These are phyloP conservation scores for Rachicladosporium sp. DNA, from an alignment of 2,329 filamentous ascomycete genomes.

Conservation along the genomic window DNA sequence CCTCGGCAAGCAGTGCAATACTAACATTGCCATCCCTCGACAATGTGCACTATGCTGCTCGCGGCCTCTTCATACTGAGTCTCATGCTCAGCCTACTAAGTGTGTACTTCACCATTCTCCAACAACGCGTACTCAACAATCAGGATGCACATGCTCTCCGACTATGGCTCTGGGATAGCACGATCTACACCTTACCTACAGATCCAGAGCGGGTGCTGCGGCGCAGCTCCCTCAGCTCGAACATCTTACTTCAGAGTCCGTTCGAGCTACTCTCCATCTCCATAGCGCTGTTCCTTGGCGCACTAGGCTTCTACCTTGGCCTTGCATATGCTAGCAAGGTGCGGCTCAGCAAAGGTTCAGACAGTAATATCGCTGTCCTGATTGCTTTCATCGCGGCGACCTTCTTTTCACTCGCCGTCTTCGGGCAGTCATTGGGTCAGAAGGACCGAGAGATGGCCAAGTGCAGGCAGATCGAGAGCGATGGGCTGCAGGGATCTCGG, in stretches of 20 bases:
- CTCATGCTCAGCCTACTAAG: conserved; percentile 8
- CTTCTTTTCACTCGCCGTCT: conserved; percentile 6
- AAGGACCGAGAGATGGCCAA: conserved; percentile 5
- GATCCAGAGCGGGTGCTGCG: background rate
- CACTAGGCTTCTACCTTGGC: conserved; percentile 6
- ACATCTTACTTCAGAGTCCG: conserved; percentile 6
- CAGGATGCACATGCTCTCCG: conserved; percentile 5
- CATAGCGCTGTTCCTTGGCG: conserved; percentile 6
- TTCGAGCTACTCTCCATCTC: conserved; percentile 8
- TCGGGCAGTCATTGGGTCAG: conserved; percentile 7
- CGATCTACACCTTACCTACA: background rate
- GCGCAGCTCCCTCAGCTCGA: conserved; percentile 6
- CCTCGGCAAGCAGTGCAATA: conserved; percentile 1
- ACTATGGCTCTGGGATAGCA: conserved; percentile 7
- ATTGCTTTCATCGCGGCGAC: conserved; percentile 6
- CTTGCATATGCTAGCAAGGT: conserved; percentile 6
- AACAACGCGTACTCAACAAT: conserved; percentile 6
- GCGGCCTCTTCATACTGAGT: conserved; percentile 8
- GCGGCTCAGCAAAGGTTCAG: conserved; percentile 5
- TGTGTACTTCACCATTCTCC: conserved; percentile 9
- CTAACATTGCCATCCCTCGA: conserved; percentile 3
- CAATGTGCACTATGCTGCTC: conserved; percentile 8
- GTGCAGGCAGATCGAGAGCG: conserved; percentile 1
- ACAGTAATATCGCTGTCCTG: conserved; percentile 5
- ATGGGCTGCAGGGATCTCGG: no score